These are phyloP conservation scores for Davidsoniella eucalypti DNA, from an alignment of 2,329 filamentous ascomycete species.

Conservation along the genomic window DNA sequence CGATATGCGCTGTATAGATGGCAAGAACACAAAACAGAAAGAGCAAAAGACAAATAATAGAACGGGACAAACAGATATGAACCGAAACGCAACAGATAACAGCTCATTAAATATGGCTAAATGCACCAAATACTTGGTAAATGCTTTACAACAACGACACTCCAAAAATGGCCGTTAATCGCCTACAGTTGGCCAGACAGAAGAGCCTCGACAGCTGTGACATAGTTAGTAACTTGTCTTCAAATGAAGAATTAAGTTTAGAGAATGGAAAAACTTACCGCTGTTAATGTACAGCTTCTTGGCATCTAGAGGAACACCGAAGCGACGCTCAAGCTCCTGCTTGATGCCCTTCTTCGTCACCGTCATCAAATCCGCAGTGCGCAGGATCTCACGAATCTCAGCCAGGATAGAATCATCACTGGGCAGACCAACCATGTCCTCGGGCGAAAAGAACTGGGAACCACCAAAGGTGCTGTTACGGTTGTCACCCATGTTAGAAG, in stretches of 20 bases:
- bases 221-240: background rate
- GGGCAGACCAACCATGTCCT: constrained; percentile 60
- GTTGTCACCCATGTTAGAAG: constrained; percentile 46
- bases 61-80: constrained; percentile 5
- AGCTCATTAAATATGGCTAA: constrained; percentile 1
- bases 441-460: constrained; percentile 41
- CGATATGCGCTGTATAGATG: constrained; percentile 9
- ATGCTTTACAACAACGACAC: background rate
- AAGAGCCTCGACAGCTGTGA: constrained; percentile 54
- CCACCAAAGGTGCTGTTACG: constrained; percentile 45
- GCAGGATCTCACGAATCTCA: constrained; percentile 87
- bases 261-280: constrained; percentile 39
- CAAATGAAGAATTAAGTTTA: background rate
- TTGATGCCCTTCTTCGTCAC: constrained; percentile 99
- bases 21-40: constrained; percentile 1
- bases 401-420: constrained; percentile 78
- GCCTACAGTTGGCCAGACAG: constrained; percentile 57
- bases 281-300: constrained; percentile 90
- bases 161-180: background rate
- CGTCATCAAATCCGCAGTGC: constrained; percentile 86
- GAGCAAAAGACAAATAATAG: background rate
- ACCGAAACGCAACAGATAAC: background rate
- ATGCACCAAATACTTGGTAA: no score
- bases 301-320: constrained; percentile 69
- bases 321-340: constrained; percentile 76